Evolutionary conservation across 2,329 filamentous ascomycete species (phyloP).

Genomic region (Blastomyces percursus): DNA sequence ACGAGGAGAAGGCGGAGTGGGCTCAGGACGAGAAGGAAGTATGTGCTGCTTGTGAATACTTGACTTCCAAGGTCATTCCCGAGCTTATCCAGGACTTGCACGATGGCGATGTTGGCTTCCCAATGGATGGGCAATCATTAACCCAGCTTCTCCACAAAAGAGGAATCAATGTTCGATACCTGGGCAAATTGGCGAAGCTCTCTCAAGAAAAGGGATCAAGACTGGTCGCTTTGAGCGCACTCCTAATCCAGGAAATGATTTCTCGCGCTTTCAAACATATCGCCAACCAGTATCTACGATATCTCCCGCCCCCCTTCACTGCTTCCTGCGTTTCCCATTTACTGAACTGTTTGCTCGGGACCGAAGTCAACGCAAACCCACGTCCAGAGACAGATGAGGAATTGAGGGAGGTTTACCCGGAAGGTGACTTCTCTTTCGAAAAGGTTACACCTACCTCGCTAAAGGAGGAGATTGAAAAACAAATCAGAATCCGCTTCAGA

Average conservation of each 20-base stretch:
- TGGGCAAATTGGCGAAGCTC: conserved; percentile 69
- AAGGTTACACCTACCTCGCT: conserved; percentile 64
- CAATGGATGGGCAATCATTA: conserved; percentile 93
- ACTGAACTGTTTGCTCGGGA: conserved; percentile 83
- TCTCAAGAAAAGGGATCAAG: conserved; percentile 57
- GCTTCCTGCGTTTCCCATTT: conserved; percentile 72
- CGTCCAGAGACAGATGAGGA: conserved; percentile 63
- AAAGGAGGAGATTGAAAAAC: conserved; percentile 55
- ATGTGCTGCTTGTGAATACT: conserved; percentile 66
- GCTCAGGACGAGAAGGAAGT: conserved; percentile 80
- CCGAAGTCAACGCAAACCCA: conserved; percentile 64
- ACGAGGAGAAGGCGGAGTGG: conserved; percentile 77
- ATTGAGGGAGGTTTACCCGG: conserved; percentile 64
- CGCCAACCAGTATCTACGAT: conserved; percentile 64
- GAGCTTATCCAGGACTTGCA: conserved; percentile 74
- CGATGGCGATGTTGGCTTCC: conserved; percentile 90
- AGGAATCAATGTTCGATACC: conserved; percentile 91
- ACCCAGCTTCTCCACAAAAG: conserved; percentile 86
- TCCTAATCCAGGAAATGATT: conserved; percentile 86
- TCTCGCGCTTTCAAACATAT: conserved; percentile 94
- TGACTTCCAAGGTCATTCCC: conserved; percentile 70
- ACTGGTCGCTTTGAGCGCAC: conserved; percentile 62
- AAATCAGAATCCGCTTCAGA: conserved; percentile 64
- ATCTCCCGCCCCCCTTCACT: conserved; percentile 69
- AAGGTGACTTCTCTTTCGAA: conserved; percentile 72